Percentiles rank a stretch among this genome's conserved stretches.
phyloP scores from a whole-genome alignment of 352 stramenopile genomes.

The Pythium sp. region DNA sequence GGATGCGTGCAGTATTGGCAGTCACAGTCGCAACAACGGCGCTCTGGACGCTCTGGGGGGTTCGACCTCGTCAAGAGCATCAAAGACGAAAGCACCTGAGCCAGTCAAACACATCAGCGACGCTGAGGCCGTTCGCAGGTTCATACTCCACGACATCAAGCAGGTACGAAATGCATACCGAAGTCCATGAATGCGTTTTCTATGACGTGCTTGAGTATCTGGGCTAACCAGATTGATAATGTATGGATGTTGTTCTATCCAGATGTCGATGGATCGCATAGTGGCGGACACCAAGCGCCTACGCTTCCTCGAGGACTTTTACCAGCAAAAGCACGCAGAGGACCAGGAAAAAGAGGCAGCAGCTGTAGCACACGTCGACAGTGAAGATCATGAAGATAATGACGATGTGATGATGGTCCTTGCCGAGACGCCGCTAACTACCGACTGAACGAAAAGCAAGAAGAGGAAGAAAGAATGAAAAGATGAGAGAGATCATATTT shows the following conservation, averaged over 20 bases:
- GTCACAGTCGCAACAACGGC: slow-evolving; percentile 17
- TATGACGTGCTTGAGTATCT: neutral
- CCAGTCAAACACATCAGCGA: slow-evolving; percentile 36
- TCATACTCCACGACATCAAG: slow-evolving; percentile 67
- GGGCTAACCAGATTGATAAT: slow-evolving; percentile 1
- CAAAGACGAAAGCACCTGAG: neutral
- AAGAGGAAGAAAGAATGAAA: neutral
- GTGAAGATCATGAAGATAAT: neutral
- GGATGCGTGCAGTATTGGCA: slow-evolving; percentile 20
- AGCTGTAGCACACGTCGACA: slow-evolving; percentile 12
- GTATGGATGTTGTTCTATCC: neutral
- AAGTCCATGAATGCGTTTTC: neutral
- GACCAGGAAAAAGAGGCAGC: slow-evolving; percentile 5
- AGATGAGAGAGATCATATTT: slow-evolving; percentile 1
- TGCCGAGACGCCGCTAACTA: neutral
- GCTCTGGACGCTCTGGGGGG: slow-evolving; percentile 2
- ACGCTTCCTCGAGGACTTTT: slow-evolving; percentile 67
- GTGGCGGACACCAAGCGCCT: slow-evolving; percentile 74
- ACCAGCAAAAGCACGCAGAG: slow-evolving; percentile 21
- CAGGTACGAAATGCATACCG: slow-evolving; percentile 30
- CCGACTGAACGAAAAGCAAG: neutral
- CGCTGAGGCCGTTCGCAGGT: slow-evolving; percentile 60
- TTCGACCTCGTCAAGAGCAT: neutral
- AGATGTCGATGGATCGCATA: slow-evolving; percentile 82
- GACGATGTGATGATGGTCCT: neutral